Evolutionary conservation across 2,329 filamentous ascomycete genomes (phyloP).

Genomic region (Ascochyta viciae-villosae): DNA sequence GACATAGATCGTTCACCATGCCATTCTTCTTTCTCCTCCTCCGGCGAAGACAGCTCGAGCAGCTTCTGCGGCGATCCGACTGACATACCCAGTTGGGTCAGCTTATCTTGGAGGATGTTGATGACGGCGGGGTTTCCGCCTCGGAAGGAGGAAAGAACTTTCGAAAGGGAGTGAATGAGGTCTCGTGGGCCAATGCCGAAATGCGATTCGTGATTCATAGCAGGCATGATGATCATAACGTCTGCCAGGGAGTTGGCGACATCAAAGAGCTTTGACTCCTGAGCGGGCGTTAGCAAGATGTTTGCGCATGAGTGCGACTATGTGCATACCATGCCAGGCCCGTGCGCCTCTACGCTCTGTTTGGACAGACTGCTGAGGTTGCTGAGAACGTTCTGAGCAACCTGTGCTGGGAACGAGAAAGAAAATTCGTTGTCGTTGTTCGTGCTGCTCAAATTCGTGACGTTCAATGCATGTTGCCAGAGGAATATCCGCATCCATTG

Average conservation of each 20-base stretch:
- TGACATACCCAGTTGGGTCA: slow-evolving; percentile 36
- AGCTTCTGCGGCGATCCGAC: slow-evolving; percentile 39
- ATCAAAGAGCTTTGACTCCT: slow-evolving; percentile 48
- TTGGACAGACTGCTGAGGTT: slow-evolving; percentile 40
- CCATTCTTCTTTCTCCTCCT: slow-evolving; percentile 41
- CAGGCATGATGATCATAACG: slow-evolving; percentile 48
- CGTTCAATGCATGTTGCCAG: slow-evolving; percentile 47
- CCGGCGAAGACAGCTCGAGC: slow-evolving; percentile 41
- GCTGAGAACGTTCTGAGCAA: slow-evolving; percentile 42
- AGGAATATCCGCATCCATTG: slow-evolving; percentile 49
- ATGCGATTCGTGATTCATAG: slow-evolving; percentile 39
- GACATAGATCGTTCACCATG: slow-evolving; percentile 27
- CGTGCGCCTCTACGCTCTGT: slow-evolving; percentile 45
- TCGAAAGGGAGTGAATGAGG: slow-evolving; percentile 42
- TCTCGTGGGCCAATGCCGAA: slow-evolving; percentile 44
- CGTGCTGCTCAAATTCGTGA: slow-evolving; percentile 41
- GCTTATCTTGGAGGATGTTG: slow-evolving; percentile 42
- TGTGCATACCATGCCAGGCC: slow-evolving; percentile 44
- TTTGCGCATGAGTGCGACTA: no score
- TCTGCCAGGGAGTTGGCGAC: slow-evolving; percentile 47
- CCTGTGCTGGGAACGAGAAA: slow-evolving; percentile 45
- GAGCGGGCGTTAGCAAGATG: not conserved
- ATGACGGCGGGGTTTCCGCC: slow-evolving; percentile 46
- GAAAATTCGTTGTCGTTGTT: slow-evolving; percentile 44
- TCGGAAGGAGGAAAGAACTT: slow-evolving; percentile 39